Evolutionary conservation across 2,329 filamentous ascomycete species (phyloP).

Genomic region (Thelonectria discophora): DNA sequence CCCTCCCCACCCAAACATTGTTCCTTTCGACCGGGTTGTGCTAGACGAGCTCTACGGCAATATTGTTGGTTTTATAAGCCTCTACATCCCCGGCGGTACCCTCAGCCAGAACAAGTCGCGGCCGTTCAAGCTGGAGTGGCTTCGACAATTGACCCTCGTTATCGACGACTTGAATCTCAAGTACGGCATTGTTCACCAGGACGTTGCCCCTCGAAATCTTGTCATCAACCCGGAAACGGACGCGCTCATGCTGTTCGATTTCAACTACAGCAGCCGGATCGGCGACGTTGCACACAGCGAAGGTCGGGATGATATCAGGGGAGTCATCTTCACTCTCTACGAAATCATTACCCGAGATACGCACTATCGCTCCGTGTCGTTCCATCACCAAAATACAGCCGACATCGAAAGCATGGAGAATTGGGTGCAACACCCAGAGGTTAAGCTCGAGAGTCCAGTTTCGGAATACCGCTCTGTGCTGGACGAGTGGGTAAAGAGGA

Average conservation of each 20-base stretch:
- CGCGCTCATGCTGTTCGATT: conserved; percentile 49
- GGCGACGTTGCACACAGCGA: conserved; percentile 12
- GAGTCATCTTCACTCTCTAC: conserved; percentile 47
- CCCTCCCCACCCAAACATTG: conserved; percentile 25
- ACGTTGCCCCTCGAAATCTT: conserved; percentile 50
- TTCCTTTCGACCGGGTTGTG: conserved; percentile 46
- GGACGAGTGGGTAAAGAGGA: background rate
- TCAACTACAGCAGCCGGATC: conserved; percentile 43
- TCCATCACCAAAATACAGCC: background rate
- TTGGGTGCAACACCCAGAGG: background rate
- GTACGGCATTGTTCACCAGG: conserved; percentile 50
- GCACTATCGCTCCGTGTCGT: background rate
- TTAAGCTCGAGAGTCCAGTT: background rate
- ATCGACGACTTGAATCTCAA: conserved; percentile 44
- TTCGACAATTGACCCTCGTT: no score
- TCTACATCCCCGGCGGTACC: background rate
- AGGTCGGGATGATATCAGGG: conserved; percentile 44
- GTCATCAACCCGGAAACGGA: conserved; percentile 46
- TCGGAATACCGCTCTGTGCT: background rate
- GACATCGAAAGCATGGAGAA: background rate
- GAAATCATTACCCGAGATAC: conserved; percentile 48
- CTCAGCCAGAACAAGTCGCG: background rate
- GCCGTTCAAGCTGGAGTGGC: no score
- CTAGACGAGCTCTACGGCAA: conserved; percentile 42
- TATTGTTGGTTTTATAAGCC: conserved; percentile 44